A percentile compares a stretch with the other conserved stretches of the same genome.
Evolutionary conservation across 345 rosid species (phyloP).

Genomic region (Durio zibethinus): DNA sequence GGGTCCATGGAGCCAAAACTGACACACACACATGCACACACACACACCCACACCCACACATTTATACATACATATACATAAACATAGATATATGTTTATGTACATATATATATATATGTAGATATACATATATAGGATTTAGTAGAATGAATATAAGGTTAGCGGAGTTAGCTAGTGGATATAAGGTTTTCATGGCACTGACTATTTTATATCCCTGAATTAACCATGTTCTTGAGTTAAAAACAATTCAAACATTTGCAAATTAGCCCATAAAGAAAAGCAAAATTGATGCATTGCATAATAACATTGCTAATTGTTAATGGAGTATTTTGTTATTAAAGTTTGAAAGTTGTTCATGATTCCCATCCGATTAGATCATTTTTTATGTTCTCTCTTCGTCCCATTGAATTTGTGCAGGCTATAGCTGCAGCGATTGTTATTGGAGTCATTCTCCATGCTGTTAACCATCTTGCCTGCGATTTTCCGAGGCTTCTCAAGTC

Average conservation of each 20-base stretch:
- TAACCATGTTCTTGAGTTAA: not conserved
- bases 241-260: not conserved
- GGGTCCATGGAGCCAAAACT: not conserved
- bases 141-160: not conserved
- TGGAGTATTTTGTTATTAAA: not conserved
- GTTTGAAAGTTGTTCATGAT: not conserved
- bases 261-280: not conserved
- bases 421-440: constrained; percentile 88
- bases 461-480: constrained; percentile 84
- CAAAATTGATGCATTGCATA: not conserved
- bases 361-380: not conserved
- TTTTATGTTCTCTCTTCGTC: not conserved
- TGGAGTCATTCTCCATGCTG: constrained; percentile 70
- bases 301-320: not conserved
- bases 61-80: no score
- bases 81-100: no score
- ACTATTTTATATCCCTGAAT: not conserved
- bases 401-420: constrained; percentile 44
- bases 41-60: no score
- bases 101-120: no score
- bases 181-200: not conserved
- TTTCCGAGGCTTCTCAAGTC: constrained; percentile 66
- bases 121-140: not conserved
- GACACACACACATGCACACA: no score
- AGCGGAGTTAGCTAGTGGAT: not conserved